Percentiles rank a stretch among this genome's conserved stretches.
These are phyloP conservation scores for Microdochium trichocladiopsis DNA, from an alignment of 2,329 filamentous ascomycete species.

Conservation along the genomic window DNA sequence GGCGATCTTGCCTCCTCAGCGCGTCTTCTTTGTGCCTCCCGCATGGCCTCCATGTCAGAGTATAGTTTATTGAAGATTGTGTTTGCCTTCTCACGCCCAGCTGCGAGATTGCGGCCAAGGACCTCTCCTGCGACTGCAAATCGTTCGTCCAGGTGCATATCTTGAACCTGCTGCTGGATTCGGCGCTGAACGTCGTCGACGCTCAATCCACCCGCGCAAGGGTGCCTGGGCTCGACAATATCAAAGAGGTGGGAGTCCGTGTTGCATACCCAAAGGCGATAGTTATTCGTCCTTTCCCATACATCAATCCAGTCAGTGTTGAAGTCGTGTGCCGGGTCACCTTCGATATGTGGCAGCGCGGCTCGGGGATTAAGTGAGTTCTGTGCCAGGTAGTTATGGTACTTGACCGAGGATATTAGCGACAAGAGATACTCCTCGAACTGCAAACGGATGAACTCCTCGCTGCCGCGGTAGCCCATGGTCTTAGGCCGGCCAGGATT, in stretches of 20 bases:
- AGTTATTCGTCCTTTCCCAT: slow-evolving; percentile 87
- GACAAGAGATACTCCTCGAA: slow-evolving; percentile 96
- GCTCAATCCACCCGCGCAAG: slow-evolving; percentile 83
- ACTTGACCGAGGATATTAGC: slow-evolving; percentile 82
- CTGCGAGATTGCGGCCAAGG: slow-evolving; percentile 81
- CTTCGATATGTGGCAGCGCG: slow-evolving; percentile 61
- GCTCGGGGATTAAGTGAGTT: slow-evolving; percentile 51
- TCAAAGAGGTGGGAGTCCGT: slow-evolving; percentile 89
- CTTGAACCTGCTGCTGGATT: slow-evolving; percentile 84
- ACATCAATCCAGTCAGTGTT: slow-evolving; percentile 76
- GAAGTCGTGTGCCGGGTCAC: slow-evolving; percentile 81
- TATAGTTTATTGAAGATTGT: slow-evolving; percentile 84
- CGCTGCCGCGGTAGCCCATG: slow-evolving; percentile 88
- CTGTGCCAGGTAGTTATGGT: slow-evolving; percentile 61
- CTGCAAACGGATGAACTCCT: slow-evolving; percentile 94
- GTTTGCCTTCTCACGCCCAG: slow-evolving; percentile 80
- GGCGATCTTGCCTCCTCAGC: slow-evolving; percentile 44
- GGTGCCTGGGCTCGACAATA: slow-evolving; percentile 87
- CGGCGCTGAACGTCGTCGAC: slow-evolving; percentile 93
- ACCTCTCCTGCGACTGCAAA: slow-evolving; percentile 78
- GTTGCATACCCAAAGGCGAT: slow-evolving; percentile 74
- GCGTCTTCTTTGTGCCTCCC: slow-evolving; percentile 63
- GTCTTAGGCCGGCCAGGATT: slow-evolving; percentile 89
- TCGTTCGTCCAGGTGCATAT: slow-evolving; percentile 87
- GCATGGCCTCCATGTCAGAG: slow-evolving; percentile 77